These are phyloP conservation scores for Phytophthora ohioensis DNA, from an alignment of 352 stramenopile genomes.

Conservation along the genomic window DNA sequence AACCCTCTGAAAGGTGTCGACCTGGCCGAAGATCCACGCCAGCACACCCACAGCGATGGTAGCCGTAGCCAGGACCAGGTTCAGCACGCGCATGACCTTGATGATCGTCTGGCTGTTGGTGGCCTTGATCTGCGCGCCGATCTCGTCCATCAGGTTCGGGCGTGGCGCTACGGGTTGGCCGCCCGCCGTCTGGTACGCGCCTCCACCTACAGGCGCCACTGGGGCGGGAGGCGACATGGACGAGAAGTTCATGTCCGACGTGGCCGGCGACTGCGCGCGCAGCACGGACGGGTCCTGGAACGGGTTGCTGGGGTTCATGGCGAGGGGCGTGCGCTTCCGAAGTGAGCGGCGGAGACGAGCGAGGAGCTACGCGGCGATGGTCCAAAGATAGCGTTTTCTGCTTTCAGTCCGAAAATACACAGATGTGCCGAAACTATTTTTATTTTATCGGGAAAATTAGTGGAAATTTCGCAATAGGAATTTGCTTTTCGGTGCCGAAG, in stretches of 20 bases:
- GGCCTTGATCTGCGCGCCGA: constrained; percentile 82
- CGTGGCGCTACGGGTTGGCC: constrained; percentile 27
- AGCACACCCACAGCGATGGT: constrained; percentile 78
- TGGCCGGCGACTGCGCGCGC: constrained; percentile 38
- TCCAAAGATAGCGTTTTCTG: constrained; percentile 20
- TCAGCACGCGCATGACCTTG: constrained; percentile 79
- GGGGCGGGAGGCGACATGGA: constrained; percentile 47
- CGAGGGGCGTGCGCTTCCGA: constrained; percentile 15
- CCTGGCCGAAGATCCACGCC: constrained; percentile 84
- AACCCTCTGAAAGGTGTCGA: constrained; percentile 81
- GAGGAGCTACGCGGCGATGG: background rate
- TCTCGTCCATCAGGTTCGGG: constrained; percentile 88
- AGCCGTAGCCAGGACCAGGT: constrained; percentile 75
- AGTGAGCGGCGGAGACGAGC: constrained; percentile 19
- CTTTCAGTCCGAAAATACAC: constrained; percentile 1
- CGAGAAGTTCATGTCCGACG: constrained; percentile 33
- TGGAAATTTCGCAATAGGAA: background rate
- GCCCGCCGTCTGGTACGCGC: constrained; percentile 39
- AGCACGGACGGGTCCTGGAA: constrained; percentile 59
- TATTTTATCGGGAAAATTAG: constrained; percentile 5
- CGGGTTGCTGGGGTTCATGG: constrained; percentile 45
- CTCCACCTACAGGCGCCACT: constrained; percentile 38
- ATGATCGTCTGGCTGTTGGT: constrained; percentile 87
- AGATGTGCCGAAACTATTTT: constrained; percentile 3
- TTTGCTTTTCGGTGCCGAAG: background rate